Conservation (phyloP, 78 protist species). For the Mastigamoeba balamuthi region DNA sequence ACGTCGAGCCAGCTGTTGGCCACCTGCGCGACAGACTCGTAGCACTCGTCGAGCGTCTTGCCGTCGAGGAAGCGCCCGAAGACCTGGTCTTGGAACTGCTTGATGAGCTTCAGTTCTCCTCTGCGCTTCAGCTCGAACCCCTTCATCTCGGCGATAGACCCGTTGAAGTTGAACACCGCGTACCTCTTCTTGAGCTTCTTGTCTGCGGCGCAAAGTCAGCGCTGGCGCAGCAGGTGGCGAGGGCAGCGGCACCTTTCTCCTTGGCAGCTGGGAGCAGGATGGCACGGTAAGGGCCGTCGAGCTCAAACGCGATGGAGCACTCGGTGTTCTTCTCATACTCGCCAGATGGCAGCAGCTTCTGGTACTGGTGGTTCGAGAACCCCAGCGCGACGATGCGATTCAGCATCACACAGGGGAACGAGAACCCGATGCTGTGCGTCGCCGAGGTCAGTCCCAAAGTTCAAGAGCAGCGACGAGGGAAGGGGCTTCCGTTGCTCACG, state of each 20-base stretch:
- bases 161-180: constrained; percentile 92
- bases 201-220: background rate
- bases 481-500: background rate
- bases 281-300: constrained; percentile 98
- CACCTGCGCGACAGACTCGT: constrained; percentile 71
- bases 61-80: constrained; percentile 74
- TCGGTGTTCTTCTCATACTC: constrained; percentile 36
- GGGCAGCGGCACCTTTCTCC: constrained; percentile 80
- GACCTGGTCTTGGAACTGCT: constrained; percentile 85
- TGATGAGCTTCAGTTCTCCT: constrained; percentile 96
- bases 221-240: background rate
- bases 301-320: constrained; percentile 92
- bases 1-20: constrained; percentile 88
- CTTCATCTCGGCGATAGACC: constrained; percentile 91
- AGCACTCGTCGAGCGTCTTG: constrained; percentile 64
- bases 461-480: background rate
- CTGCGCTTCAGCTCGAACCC: constrained; percentile 99
- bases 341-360: constrained; percentile 7
- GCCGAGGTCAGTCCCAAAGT: background rate
- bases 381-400: constrained; percentile 66
- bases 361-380: constrained; percentile 94
- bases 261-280: constrained; percentile 96
- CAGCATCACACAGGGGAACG: constrained; percentile 87
- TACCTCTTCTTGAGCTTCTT: constrained; percentile 75
- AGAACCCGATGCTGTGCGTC: constrained; percentile 25